phyloP scores from a whole-genome alignment of 1,284 basidiomycete genomes.

The Cystobasidium slooffiae region DNA sequence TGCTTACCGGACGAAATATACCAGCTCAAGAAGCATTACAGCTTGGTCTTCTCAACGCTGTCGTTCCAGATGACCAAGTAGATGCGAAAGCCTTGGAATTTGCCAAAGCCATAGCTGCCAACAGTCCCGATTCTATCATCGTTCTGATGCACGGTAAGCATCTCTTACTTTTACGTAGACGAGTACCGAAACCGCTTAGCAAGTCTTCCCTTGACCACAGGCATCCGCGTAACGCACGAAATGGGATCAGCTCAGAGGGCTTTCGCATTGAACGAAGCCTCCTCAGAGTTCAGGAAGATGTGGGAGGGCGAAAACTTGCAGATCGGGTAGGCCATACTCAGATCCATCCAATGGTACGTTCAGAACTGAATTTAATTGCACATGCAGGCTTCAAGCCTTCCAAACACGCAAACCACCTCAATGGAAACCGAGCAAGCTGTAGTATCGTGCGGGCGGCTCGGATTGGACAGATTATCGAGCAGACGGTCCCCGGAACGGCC shows the following conservation, averaged over 20 bases:
- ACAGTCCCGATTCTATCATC: constrained; percentile 80
- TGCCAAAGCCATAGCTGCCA: constrained; percentile 67
- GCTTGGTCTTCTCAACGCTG: constrained; percentile 68
- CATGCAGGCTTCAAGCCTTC: constrained; percentile 12
- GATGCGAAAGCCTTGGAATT: constrained; percentile 68
- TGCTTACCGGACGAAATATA: constrained; percentile 71
- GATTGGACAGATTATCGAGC: background rate
- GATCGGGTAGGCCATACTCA: constrained; percentile 59
- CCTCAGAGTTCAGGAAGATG: constrained; percentile 64
- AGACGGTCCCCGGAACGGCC: too few relatives aligned
- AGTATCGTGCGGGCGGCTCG: background rate
- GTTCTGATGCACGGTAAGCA: constrained; percentile 66
- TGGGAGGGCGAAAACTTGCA: constrained; percentile 74
- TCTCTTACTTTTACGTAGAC: constrained; percentile 10
- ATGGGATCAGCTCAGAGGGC: constrained; percentile 65
- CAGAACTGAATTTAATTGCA: background rate
- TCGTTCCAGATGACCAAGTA: constrained; percentile 66
- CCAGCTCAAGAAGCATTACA: constrained; percentile 70
- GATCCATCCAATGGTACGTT: background rate
- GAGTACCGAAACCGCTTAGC: background rate
- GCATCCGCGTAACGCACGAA: constrained; percentile 64
- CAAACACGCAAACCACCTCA: constrained; percentile 6
- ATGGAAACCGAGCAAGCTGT: constrained; percentile 31
- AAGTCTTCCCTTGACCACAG: constrained; percentile 50
- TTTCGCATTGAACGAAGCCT: constrained; percentile 62